Conservation (phyloP, 2,329 filamentous ascomycete species). For the Colletotrichum ledebouriae region DNA sequence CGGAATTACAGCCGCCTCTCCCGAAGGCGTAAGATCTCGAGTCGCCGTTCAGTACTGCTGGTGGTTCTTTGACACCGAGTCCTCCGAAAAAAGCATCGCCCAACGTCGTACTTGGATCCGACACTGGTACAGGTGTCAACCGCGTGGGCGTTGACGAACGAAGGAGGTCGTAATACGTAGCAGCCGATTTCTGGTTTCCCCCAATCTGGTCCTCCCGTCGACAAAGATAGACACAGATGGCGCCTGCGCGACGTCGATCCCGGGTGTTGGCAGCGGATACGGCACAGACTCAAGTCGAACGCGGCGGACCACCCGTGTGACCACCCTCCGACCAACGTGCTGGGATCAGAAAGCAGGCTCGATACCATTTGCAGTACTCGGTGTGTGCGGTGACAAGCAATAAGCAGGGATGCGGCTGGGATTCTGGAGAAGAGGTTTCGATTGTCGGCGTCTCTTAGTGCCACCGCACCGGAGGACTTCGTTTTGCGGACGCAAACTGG, state of each 20-base stretch:
- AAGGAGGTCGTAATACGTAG: constrained; percentile 7
- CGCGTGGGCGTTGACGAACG: constrained; percentile 22
- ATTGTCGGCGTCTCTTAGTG: constrained; percentile 25
- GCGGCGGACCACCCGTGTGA: constrained; percentile 22
- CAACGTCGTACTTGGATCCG: constrained; percentile 3
- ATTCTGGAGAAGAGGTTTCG: not conserved
- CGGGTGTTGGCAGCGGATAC: constrained; percentile 27
- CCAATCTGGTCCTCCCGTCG: constrained; percentile 9
- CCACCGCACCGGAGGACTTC: not conserved
- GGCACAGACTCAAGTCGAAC: constrained; percentile 24
- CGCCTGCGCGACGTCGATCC: constrained; percentile 25
- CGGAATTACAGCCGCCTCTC: constrained; percentile 4
- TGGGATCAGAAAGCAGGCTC: constrained; percentile 26
- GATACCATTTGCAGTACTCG: constrained; percentile 9
- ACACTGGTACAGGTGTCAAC: constrained; percentile 20
- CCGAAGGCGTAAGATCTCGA: constrained; percentile 13
- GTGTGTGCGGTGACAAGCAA: constrained; percentile 19
- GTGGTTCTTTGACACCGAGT: constrained; percentile 1
- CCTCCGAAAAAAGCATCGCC: not conserved
- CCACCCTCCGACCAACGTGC: constrained; percentile 31
- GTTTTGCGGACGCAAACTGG: constrained; percentile 11
- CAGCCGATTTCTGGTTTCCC: constrained; percentile 6
- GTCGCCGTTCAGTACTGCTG: not conserved
- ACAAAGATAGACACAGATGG: constrained; percentile 24
- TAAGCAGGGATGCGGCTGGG: constrained; percentile 7